Percentiles rank a stretch among this genome's conserved stretches.
These are phyloP conservation scores for Oenanthe sinensis DNA, from an alignment of 129 eudicot species.

Conservation along the genomic window DNA sequence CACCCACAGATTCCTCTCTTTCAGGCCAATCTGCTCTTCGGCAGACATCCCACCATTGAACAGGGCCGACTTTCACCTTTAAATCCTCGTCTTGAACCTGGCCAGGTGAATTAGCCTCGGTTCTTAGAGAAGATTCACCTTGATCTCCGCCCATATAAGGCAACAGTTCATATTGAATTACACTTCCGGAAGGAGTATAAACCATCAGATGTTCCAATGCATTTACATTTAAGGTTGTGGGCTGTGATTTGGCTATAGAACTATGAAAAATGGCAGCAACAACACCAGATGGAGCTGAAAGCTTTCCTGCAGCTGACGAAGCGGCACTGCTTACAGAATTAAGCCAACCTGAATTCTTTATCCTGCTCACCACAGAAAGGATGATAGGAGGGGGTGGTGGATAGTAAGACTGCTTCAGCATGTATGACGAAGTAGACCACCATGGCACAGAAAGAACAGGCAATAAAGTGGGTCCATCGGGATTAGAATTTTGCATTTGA, in stretches of 20 bases:
- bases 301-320: conserved; percentile 64
- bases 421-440: conserved; percentile 83
- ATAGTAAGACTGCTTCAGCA: conserved; percentile 36
- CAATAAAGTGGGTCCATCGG: conserved; percentile 30
- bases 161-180: conserved; percentile 73
- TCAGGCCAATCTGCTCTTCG: conserved; percentile 90
- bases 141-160: conserved; percentile 59
- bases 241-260: conserved; percentile 24
- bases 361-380: conserved; percentile 75
- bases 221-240: conserved; percentile 21
- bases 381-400: conserved; percentile 61
- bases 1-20: conserved; percentile 58
- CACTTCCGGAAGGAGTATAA: conserved; percentile 75
- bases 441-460: conserved; percentile 61
- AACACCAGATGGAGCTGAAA: conserved; percentile 62
- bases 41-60: conserved; percentile 98
- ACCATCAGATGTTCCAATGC: conserved; percentile 70
- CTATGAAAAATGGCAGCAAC: conserved; percentile 77
- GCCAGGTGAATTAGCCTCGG: conserved; percentile 34
- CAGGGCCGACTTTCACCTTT: conserved; percentile 62
- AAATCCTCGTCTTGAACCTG: conserved; percentile 71
- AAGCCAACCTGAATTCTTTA: conserved; percentile 79
- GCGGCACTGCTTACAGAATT: conserved; percentile 87
- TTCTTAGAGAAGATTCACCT: conserved; percentile 39
- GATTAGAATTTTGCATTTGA: conserved; percentile 43